Evolutionary conservation across 306 rosid species (phyloP).

Genomic region (Vigna radiata): DNA sequence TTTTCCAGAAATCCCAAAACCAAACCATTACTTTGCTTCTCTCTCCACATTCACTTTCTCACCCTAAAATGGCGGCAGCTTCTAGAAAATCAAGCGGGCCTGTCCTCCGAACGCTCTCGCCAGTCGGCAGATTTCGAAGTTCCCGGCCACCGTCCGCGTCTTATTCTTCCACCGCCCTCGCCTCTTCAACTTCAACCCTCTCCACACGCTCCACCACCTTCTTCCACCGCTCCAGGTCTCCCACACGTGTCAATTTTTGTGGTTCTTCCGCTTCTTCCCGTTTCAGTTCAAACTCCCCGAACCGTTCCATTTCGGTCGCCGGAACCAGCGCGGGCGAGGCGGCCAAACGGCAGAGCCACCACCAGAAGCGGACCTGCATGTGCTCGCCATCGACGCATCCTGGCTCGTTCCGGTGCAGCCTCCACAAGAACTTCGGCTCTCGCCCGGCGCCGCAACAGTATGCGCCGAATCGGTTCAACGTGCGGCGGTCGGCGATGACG

Average conservation of each 20-base stretch:
- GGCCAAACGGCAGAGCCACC: slow-evolving; percentile 50
- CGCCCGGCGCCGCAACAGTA: slow-evolving; percentile 40
- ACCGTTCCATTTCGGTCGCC: slow-evolving; percentile 61
- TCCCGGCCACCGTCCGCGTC: slow-evolving; percentile 29
- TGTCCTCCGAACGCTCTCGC: slow-evolving; percentile 54
- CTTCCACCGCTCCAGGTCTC: slow-evolving; percentile 60
- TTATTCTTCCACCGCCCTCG: slow-evolving; percentile 61
- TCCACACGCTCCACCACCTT: slow-evolving; percentile 56
- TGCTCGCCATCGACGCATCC: slow-evolving; percentile 86
- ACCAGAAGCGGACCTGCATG: slow-evolving; percentile 69
- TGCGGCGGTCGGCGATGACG: slow-evolving; percentile 86
- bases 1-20: not conserved
- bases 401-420: slow-evolving; percentile 81
- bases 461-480: slow-evolving; percentile 67
- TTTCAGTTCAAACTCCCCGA: slow-evolving; percentile 65
- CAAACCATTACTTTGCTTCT: not conserved
- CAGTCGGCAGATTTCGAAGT: slow-evolving; percentile 54
- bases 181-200: slow-evolving; percentile 68
- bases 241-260: slow-evolving; percentile 56
- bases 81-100: slow-evolving; percentile 68
- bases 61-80: slow-evolving; percentile 64
- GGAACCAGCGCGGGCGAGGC: slow-evolving; percentile 37
- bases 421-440: slow-evolving; percentile 59
- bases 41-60: not conserved
- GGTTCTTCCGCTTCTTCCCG: slow-evolving; percentile 61